These are phyloP conservation scores for Coccomyxa sp. DNA, from an alignment of 139 green algal genomes.

Conservation along the genomic window DNA sequence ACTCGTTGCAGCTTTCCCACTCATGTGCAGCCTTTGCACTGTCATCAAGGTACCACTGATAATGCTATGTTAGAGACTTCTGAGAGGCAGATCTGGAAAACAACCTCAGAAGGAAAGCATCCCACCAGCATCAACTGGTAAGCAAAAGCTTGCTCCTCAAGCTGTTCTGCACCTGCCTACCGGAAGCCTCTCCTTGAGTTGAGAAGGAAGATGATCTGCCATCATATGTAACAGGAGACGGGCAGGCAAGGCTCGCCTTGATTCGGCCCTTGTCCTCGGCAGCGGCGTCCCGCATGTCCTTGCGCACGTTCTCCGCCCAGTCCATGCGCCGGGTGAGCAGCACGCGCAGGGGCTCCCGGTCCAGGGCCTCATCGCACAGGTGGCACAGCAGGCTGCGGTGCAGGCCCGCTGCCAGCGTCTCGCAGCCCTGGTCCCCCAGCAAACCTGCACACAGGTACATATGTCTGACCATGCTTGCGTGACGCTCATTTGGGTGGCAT, in stretches of 20 bases:
- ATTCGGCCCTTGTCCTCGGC: constrained; percentile 39
- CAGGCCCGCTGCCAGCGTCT: constrained; percentile 29
- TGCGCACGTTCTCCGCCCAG: constrained; percentile 24
- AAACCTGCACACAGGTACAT: constrained; percentile 20
- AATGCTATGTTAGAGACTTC: too few relatives aligned
- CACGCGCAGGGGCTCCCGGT: constrained; percentile 29
- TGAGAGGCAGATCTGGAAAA: too few relatives aligned
- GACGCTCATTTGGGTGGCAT: too few relatives aligned
- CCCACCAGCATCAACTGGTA: too few relatives aligned
- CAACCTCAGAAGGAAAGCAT: too few relatives aligned
- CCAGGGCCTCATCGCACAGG: constrained; percentile 36
- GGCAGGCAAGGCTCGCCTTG: constrained; percentile 8
- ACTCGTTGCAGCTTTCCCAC: not conserved
- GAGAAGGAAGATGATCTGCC: not conserved
- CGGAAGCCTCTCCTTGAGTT: not conserved
- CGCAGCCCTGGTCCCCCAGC: constrained; percentile 25
- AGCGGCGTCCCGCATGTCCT: constrained; percentile 30
- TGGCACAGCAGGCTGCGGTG: constrained; percentile 39
- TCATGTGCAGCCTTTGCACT: not conserved
- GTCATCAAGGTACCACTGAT: too few relatives aligned
- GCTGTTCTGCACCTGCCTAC: not conserved
- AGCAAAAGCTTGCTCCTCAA: not conserved
- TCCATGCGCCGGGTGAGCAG: constrained; percentile 28
- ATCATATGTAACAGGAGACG: too few relatives aligned
- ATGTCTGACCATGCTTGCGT: too few relatives aligned